phyloP scores from a whole-genome alignment of 345 rosid genomes.

The Angophora floribunda region DNA sequence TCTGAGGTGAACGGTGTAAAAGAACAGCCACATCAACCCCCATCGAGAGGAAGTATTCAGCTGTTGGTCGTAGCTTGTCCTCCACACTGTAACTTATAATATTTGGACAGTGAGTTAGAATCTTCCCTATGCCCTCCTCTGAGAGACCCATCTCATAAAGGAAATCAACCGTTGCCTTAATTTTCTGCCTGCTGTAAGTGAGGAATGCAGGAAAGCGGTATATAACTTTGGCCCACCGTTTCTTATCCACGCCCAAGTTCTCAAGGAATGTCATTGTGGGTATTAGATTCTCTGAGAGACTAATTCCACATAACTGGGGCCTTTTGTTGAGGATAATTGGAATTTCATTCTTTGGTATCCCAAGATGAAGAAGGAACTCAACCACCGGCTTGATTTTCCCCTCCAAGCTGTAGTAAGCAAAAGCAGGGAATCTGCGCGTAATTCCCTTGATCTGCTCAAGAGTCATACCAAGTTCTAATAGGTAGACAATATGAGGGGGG shows the following conservation, averaged over 20 bases:
- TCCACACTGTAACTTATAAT: conserved; percentile 72
- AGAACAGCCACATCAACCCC: conserved; percentile 60
- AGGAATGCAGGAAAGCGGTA: conserved; percentile 72
- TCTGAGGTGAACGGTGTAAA: conserved; percentile 63
- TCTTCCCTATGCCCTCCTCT: conserved; percentile 50
- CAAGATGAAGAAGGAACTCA: conserved; percentile 75
- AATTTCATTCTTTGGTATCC: conserved; percentile 60
- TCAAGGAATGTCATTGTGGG: conserved; percentile 80
- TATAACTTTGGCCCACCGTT: conserved; percentile 78
- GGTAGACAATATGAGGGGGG: conserved; percentile 63
- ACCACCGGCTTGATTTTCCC: conserved; percentile 84
- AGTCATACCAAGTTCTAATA: conserved; percentile 71
- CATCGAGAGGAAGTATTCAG: conserved; percentile 53
- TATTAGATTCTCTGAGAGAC: conserved; percentile 59
- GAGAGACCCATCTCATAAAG: conserved; percentile 62
- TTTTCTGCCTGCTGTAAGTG: conserved; percentile 76
- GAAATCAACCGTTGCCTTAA: conserved; percentile 50
- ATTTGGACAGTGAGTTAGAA: conserved; percentile 66
- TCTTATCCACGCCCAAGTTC: conserved; percentile 69
- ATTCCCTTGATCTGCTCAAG: conserved; percentile 76
- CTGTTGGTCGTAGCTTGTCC: conserved; percentile 72
- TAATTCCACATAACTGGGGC: conserved; percentile 85
- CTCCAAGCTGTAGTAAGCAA: conserved; percentile 77
- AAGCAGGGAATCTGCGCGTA: conserved; percentile 62
- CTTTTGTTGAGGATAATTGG: conserved; percentile 55